A percentile compares a stretch with the other conserved stretches of the same genome.
Conservation (phyloP, 176 grass and related monocot species). For the Urochloa ruziziensis region DNA sequence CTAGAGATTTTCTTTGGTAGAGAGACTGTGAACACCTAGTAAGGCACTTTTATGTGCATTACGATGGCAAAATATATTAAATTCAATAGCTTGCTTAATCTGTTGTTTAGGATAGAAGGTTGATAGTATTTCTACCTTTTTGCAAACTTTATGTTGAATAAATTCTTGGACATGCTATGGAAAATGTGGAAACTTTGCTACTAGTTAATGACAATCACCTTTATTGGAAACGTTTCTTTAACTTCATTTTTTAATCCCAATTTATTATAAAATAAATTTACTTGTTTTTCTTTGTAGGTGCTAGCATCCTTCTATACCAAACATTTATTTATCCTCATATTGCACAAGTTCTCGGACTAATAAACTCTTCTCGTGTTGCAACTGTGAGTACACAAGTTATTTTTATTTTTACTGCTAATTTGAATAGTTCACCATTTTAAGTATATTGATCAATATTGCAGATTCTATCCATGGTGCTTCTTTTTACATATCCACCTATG, state of each 20-base stretch:
- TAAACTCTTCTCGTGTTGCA: slow-evolving; percentile 33
- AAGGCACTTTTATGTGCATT: too few relatives aligned
- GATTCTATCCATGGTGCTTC: slow-evolving; percentile 37
- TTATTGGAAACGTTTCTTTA: neutral
- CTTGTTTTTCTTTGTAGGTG: slow-evolving; percentile 28
- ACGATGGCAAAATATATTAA: too few relatives aligned
- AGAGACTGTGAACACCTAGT: too few relatives aligned
- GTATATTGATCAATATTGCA: neutral
- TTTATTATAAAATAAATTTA: neutral
- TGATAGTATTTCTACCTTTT: too few relatives aligned
- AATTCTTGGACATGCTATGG: too few relatives aligned
- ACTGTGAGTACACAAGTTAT: slow-evolving; percentile 24
- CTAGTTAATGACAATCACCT: neutral
- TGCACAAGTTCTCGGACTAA: slow-evolving; percentile 25
- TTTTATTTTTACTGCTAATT: slow-evolving; percentile 5
- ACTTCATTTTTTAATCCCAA: neutral
- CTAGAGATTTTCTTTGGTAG: too few relatives aligned
- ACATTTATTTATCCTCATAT: slow-evolving; percentile 44
- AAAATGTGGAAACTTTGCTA: too few relatives aligned
- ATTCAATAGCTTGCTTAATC: too few relatives aligned
- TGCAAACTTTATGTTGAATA: too few relatives aligned
- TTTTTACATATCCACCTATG: slow-evolving; percentile 45
- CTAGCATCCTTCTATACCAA: slow-evolving; percentile 41
- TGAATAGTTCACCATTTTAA: neutral
- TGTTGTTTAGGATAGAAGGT: too few relatives aligned